Base-by-base conservation (phyloP, 2,329 filamentous ascomycete genomes). In the Mariannaea sp. region DNA sequence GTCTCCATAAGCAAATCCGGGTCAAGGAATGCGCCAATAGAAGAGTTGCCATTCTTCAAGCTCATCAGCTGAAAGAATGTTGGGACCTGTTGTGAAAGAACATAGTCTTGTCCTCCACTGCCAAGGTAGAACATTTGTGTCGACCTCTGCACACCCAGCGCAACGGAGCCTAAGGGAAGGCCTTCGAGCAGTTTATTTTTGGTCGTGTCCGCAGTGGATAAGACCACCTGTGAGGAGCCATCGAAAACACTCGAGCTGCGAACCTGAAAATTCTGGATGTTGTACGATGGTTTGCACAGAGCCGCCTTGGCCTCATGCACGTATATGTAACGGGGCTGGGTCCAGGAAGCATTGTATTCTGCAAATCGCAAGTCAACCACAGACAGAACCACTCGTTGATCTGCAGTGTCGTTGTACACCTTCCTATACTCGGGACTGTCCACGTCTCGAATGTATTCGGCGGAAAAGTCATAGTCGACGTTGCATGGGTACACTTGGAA, bases 61-160 rank as follows among this genome's bases (percentile, higher is more conserved):
- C 58, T 53, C 63, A 67, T 65, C 24, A 67, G 51, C 13, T 63
- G 62, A 16, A 67, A 68, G 26, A 67, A 65, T 0, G 63, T 61
- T 4, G 58, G 61, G 1, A 65, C 62, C 16, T 56, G 54, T 16
- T 55, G 36, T 7, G 62, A 65, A 10, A 66, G 29, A 10, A 54
- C 52, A 44, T 55, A 56, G 42, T 65, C 55, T 5, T 59, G 30
- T 2, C 58, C 60, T 27, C 60, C 60, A 5, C 55, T 48, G 3
- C 61, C 49, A 14, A 67, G 48, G 24, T 61, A 44, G 26, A 61
- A 53, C 24, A 33, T 14, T 10, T 39, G 29, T 12, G 55, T 9
- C 3, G 62, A 49, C 13, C 49, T 48, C 10, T 42, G 24, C 3
- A 64, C 55, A 2, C 60, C 55, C 35, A 58, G 24, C 1, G 59